Evolutionary conservation across 306 rosid genomes (phyloP).

Genomic region (Cicer arietinum): DNA sequence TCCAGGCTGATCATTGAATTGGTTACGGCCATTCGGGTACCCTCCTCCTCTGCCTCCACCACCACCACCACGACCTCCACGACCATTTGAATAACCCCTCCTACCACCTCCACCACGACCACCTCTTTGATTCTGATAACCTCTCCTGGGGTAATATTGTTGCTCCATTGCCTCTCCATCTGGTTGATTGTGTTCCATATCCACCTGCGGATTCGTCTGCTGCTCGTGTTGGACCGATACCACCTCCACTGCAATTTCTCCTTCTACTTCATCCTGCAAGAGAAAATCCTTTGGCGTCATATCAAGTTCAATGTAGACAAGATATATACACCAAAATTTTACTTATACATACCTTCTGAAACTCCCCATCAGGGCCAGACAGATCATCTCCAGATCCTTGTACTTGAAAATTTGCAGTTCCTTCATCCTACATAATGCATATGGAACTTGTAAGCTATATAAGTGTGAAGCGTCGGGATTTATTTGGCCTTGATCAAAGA

Average conservation of each 20-base stretch:
- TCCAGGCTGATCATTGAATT: conserved; percentile 84
- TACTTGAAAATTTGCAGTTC: conserved; percentile 52
- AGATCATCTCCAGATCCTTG: conserved; percentile 58
- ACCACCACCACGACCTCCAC: conserved; percentile 77
- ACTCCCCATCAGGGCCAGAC: conserved; percentile 51
- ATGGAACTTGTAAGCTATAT: conserved; percentile 15
- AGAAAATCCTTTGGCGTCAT: conserved; percentile 17
- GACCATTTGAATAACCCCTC: conserved; percentile 79
- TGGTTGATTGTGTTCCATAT: conserved; percentile 56
- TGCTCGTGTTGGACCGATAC: conserved; percentile 62
- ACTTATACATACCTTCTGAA: conserved; percentile 50
- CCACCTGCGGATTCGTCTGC: conserved; percentile 54
- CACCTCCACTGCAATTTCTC: conserved; percentile 54
- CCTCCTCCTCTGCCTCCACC: conserved; percentile 65
- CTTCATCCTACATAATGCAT: conserved; percentile 58
- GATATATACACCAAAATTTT: neutral
- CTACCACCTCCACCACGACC: conserved; percentile 87
- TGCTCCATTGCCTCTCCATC: conserved; percentile 78
- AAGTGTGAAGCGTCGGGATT: neutral
- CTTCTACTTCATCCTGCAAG: conserved; percentile 72
- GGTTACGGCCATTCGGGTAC: conserved; percentile 80
- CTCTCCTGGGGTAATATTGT: conserved; percentile 64
- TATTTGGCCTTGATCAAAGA: conserved; percentile 5
- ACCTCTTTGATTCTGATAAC: conserved; percentile 84
- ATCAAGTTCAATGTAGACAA: conserved; percentile 18